These are phyloP conservation scores for Pseudohyphozyma bogoriensis DNA, from an alignment of 768 basidiomycete genomes.

Conservation along the genomic window DNA sequence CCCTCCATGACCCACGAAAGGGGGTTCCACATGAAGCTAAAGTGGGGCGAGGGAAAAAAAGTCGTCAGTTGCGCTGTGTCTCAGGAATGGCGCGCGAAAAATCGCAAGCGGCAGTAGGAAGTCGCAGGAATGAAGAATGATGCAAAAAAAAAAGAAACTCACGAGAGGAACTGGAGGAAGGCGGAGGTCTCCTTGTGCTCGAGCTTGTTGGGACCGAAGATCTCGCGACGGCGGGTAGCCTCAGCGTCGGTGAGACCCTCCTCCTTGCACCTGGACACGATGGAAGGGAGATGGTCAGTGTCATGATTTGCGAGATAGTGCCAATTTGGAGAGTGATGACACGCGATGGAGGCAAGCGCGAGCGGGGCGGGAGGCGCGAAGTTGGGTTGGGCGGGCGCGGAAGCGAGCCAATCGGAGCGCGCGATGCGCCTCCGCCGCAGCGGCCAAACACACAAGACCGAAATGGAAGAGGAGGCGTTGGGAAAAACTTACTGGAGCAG, in stretches of 20 bases:
- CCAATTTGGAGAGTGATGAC: no score
- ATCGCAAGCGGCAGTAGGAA: no score
- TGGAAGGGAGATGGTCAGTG: no score
- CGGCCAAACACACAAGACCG: not conserved
- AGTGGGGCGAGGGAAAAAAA: conserved; percentile 41
- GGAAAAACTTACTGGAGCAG: conserved; percentile 55
- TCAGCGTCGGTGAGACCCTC: conserved; percentile 66
- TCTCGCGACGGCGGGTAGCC: conserved; percentile 67
- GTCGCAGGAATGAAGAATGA: not conserved
- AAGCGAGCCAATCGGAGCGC: no score
- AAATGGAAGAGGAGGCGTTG: no score
- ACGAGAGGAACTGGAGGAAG: conserved; percentile 52
- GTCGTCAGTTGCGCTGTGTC: no score
- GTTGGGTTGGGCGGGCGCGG: no score
- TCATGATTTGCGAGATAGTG: no score
- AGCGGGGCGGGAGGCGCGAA: no score
- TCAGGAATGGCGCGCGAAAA: conserved; percentile 1
- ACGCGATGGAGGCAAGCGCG: no score
- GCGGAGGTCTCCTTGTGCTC: conserved; percentile 83
- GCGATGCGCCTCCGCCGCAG: not conserved
- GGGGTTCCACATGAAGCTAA: conserved; percentile 96
- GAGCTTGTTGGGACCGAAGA: conserved; percentile 94
- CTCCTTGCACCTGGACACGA: conserved; percentile 51
- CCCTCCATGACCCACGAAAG: conserved; percentile 99
- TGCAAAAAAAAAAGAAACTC: conserved; percentile 9